Base-by-base conservation (phyloP, 2,329 filamentous ascomycete genomes). In the Fusarium sp. region DNA sequence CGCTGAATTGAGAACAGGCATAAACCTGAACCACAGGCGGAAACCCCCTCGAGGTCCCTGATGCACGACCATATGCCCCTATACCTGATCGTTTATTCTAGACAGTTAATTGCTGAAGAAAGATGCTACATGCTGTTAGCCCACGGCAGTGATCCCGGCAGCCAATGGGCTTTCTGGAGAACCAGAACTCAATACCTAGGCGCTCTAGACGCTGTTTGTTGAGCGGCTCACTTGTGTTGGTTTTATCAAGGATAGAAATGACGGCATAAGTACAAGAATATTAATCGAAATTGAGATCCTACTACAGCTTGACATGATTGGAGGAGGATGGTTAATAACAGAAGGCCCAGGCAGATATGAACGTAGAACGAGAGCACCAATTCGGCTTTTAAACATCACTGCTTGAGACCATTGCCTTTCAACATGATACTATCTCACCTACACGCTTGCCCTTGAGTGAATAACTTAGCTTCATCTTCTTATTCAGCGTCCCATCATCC, bases 321-420 rank as follows among this genome's bases (percentile, higher is more conserved):
- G 34, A 52, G 18, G 34, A 52, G 16, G 48, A 40, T 23, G 34
- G 48, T 30, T 40, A 40, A 40, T n/a, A 52, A 52, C 40, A 40
- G 48, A 52, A 39, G 40, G 48, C 48, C 30, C 36, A 52, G 40
- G 50, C 30, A 40, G 15, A 46, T 64, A 13, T 60, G 60, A 16
- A 64, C 56, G 6, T 60, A 50, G 48, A 64, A 60, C 28, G 47
- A 54, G n/a, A 55, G 55, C 27, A 64, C 41, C 18, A 40, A 60
- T 23, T 39, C 34, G 6, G 46, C 57, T 27, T 60, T 52, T 34
- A 13, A 52, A 30, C 50, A 39, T 40, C 16, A 52, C 36, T 40
- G 30, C 30, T 52, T 41, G 50, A 8, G 40, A 52, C 34, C 50
- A 40, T 52, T 40, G 36, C 27, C 30, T 39, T 40, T 28, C n/a